phyloP scores from a whole-genome alignment of 257 asterid genomes.

The Agastache rugosa region DNA sequence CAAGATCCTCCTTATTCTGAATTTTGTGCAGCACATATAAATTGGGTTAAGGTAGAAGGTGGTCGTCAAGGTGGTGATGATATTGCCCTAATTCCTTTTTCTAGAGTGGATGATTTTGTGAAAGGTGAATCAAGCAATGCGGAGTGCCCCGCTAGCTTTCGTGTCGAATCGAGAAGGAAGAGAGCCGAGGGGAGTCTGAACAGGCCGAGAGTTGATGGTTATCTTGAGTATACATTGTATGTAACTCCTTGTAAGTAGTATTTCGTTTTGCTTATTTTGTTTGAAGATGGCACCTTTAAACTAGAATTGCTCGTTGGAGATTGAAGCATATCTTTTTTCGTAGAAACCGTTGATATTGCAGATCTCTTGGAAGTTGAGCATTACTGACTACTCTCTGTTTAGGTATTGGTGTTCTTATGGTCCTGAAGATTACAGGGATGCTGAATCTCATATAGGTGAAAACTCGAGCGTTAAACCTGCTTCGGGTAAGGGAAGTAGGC shows the following conservation, averaged over 20 bases:
- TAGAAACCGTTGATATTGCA: background rate
- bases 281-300: conserved; percentile 29
- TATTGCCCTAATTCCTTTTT: conserved; percentile 55
- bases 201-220: conserved; percentile 65
- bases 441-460: conserved; percentile 48
- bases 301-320: conserved; percentile 8
- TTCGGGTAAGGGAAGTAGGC: conserved; percentile 67
- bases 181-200: conserved; percentile 58
- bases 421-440: conserved; percentile 61
- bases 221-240: conserved; percentile 70
- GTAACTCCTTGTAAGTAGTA: conserved; percentile 48
- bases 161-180: conserved; percentile 61
- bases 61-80: conserved; percentile 69
- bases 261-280: conserved; percentile 20
- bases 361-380: background rate
- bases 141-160: conserved; percentile 58
- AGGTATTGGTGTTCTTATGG: conserved; percentile 71
- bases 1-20: conserved; percentile 60
- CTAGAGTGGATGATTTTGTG: conserved; percentile 59
- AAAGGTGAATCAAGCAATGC: conserved; percentile 61
- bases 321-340: background rate
- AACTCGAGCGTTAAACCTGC: conserved; percentile 50
- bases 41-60: conserved; percentile 65
- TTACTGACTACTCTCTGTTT: background rate
- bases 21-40: conserved; percentile 55